Percentiles rank a stretch among this genome's conserved stretches.
Evolutionary conservation across 148 eudicot genomes (phyloP).

Genomic region (Bassia scoparia): DNA sequence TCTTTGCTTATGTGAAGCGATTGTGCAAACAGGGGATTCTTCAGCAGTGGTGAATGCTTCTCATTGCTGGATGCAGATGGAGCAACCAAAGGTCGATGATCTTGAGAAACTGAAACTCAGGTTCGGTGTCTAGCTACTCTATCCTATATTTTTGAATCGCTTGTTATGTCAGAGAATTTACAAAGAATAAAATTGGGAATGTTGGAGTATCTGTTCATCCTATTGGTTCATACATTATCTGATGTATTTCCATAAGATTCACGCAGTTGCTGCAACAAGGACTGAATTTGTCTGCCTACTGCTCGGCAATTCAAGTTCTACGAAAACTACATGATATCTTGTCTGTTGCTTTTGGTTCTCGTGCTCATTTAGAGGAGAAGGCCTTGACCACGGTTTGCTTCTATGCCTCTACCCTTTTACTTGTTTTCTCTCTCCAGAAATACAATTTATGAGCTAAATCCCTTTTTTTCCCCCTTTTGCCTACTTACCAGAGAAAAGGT

Average conservation of each 20-base stretch:
- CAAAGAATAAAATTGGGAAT: neutral
- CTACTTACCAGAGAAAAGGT: constrained; percentile 98
- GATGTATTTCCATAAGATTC: constrained; percentile 56
- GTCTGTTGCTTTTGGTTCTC: constrained; percentile 77
- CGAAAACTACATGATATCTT: constrained; percentile 48
- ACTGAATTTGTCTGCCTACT: constrained; percentile 27
- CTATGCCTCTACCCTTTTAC: neutral
- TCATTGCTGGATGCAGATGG: constrained; percentile 99
- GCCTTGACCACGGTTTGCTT: constrained; percentile 64
- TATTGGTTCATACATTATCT: constrained; percentile 19
- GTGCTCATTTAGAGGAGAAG: constrained; percentile 83
- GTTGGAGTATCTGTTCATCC: neutral
- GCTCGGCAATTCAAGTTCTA: constrained; percentile 32
- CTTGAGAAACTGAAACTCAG: constrained; percentile 91
- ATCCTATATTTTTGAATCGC: no score
- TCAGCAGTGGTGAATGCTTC: constrained; percentile 93
- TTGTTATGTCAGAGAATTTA: neutral
- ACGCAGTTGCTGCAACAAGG: constrained; percentile 58
- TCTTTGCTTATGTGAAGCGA: constrained; percentile 69
- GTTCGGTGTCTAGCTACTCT: constrained; percentile 28
- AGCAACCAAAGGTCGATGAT: constrained; percentile 88
- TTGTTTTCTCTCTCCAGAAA: constrained; percentile 1
- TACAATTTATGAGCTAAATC: constrained; percentile 12
- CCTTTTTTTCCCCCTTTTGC: no score
- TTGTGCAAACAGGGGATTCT: constrained; percentile 98